A percentile compares a stretch with the other conserved stretches of the same genome.
These are phyloP conservation scores for Didymella lethalis DNA, from an alignment of 2,329 filamentous ascomycete species.

Conservation along the genomic window DNA sequence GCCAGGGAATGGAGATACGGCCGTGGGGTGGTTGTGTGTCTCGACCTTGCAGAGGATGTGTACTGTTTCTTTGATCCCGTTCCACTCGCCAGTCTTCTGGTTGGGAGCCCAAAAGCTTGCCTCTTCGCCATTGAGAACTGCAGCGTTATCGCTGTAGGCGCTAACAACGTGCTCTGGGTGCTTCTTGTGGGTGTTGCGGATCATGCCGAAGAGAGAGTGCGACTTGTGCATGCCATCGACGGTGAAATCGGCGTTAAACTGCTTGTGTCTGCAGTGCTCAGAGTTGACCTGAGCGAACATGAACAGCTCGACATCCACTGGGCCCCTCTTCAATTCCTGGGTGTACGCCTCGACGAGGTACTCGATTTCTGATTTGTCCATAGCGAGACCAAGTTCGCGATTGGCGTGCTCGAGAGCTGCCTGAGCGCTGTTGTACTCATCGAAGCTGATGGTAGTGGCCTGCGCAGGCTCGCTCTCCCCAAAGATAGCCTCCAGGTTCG, in stretches of 20 bases:
- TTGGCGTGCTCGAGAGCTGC: conserved; percentile 84
- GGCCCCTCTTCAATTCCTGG: conserved; percentile 68
- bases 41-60: conserved; percentile 94
- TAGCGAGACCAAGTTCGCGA: conserved; percentile 79
- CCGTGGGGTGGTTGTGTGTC: conserved; percentile 97
- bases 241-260: conserved; percentile 96
- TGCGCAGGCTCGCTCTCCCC: conserved; percentile 70
- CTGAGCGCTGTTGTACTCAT: conserved; percentile 69
- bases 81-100: conserved; percentile 86
- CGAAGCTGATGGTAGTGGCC: conserved; percentile 77
- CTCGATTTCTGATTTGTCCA: conserved; percentile 89
- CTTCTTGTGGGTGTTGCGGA: conserved; percentile 87
- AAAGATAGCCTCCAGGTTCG: conserved; percentile 80
- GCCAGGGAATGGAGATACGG: conserved; percentile 90
- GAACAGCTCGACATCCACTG: conserved; percentile 93
- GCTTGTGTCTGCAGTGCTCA: conserved; percentile 87
- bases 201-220: conserved; percentile 92
- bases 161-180: conserved; percentile 84
- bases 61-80: conserved; percentile 81
- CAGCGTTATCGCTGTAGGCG: conserved; percentile 97
- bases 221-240: conserved; percentile 85
- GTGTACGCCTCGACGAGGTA: conserved; percentile 89
- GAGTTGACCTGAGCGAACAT: conserved; percentile 99
- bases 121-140: conserved; percentile 79
- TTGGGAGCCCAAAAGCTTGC: conserved; percentile 88